Base-by-base conservation (phyloP, 345 rosid genomes). In the Salix viminalis region DNA sequence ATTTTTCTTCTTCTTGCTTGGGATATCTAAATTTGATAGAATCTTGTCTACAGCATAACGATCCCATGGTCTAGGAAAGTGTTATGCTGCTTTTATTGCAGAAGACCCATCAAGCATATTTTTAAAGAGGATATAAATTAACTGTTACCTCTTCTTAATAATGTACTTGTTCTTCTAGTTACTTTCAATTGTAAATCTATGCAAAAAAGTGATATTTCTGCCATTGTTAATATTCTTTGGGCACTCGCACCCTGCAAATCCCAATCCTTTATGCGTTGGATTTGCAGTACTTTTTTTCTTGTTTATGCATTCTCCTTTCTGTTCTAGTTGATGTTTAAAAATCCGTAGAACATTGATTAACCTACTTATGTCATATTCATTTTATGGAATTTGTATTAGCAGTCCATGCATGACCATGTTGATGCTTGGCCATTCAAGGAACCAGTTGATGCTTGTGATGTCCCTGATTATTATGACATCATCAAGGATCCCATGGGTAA, bases 401-500 rank as follows among this genome's bases (percentile, higher is more conserved):
- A 94, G 99, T 75, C 97, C 39, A 89, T 96, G 97, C 91, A 89
- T 77, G 99, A 96, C 39, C 97, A 96, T 72, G 91, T 83, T 70
- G 99, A 96, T 89, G 92, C 97, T 69, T 96, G 99, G 99, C 98
- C 99, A 58, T 94, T 92, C 82, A 92, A 89, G 90, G 99, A 96
- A 69, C 97, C 99, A 61, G 97, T 96, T 46, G 97, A 96, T 89
- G 82, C 83, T 64, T 93, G 91, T 52, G 99, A 96, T 83, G 99
- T 90, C 78, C 98, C 99, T 46, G 99, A 94, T 89, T 96, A 96
- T 84, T 92, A 94, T 82, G 98, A 90, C 77, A 90, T 96, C 83
- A 96, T 96, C 80, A 94, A 92, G 90, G 98, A 96, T 83, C 98
- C 99, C 56, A 89, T 94, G 89, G 99, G 99, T 96, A 89, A 88